Evolutionary conservation across 345 rosid species (phyloP).

Genomic region (Firmiana major): DNA sequence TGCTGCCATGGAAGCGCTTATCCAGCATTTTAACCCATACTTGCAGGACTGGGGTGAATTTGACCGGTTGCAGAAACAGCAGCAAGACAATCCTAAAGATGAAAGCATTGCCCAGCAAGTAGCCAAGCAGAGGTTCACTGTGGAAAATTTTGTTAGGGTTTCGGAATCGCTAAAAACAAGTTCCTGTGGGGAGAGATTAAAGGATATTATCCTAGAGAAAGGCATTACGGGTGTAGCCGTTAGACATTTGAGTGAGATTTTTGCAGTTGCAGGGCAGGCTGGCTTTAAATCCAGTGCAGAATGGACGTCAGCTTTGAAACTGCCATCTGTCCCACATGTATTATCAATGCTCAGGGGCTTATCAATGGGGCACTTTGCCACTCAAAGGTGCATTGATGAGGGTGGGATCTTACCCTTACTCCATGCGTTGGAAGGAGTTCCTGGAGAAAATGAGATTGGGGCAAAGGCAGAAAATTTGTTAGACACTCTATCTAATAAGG

Average conservation of each 20-base stretch:
- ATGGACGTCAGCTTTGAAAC: conserved; percentile 44
- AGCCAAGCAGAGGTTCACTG: conserved; percentile 63
- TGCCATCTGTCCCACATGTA: conserved; percentile 86
- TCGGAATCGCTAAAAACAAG: conserved; percentile 97
- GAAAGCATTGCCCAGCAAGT: conserved; percentile 66
- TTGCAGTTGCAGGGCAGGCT: conserved; percentile 74
- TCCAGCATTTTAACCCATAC: conserved; percentile 82
- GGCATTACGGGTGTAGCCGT: conserved; percentile 84
- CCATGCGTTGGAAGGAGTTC: conserved; percentile 89
- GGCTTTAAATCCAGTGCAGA: conserved; percentile 56
- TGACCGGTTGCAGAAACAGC: conserved; percentile 67
- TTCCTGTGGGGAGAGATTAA: conserved; percentile 94
- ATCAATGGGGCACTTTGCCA: conserved; percentile 93
- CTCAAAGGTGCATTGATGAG: conserved; percentile 81
- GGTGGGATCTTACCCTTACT: conserved; percentile 81
- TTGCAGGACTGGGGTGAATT: conserved; percentile 89
- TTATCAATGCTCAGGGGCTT: conserved; percentile 90
- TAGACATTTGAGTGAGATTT: conserved; percentile 64
- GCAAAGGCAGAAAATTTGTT: conserved; percentile 96
- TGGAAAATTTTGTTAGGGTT: conserved; percentile 91
- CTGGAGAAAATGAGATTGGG: conserved; percentile 96
- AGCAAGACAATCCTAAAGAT: conserved; percentile 71
- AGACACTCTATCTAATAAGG: conserved; percentile 84
- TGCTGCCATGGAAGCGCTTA: conserved; percentile 96
- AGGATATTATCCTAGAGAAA: conserved; percentile 85